Percentiles rank a stretch among this genome's conserved stretches.
phyloP scores from a whole-genome alignment of 305 asterid species.

The Fraxinus floribunda region DNA sequence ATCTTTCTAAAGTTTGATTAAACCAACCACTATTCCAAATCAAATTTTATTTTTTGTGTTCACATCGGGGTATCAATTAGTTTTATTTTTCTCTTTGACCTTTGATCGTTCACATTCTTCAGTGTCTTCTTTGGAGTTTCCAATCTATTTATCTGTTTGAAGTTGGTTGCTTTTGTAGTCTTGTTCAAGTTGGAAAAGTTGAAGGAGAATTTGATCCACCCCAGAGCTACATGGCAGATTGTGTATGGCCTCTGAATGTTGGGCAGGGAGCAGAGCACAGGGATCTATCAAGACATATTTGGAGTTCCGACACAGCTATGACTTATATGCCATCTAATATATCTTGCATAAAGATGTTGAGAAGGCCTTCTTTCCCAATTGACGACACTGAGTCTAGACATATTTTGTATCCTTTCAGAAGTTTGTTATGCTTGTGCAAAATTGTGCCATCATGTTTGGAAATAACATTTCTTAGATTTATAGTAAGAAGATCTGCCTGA shows the following conservation, averaged over 20 bases:
- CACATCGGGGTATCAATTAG: not conserved
- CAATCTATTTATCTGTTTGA: slow-evolving; percentile 26
- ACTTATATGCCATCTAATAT: slow-evolving; percentile 55
- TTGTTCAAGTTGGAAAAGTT: slow-evolving; percentile 50
- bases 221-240: slow-evolving; percentile 35
- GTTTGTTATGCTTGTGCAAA: slow-evolving; percentile 14
- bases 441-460: slow-evolving; percentile 6
- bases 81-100: not conserved
- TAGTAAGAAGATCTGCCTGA: not conserved
- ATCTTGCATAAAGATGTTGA: slow-evolving; percentile 59
- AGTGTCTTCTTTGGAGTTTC: not conserved
- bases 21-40: not conserved
- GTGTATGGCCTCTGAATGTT: slow-evolving; percentile 56
- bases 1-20: not conserved
- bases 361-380: slow-evolving; percentile 33
- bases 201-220: slow-evolving; percentile 42
- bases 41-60: not conserved
- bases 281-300: slow-evolving; percentile 39
- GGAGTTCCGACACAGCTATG: slow-evolving; percentile 39
- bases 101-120: slow-evolving; percentile 12
- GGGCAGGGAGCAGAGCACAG: slow-evolving; percentile 35
- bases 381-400: slow-evolving; percentile 39
- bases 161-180: slow-evolving; percentile 40
- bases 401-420: slow-evolving; percentile 71
- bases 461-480: not conserved